Conservation (phyloP, 495 filamentous ascomycete genomes). For the Rhizodiscina lignyota region DNA sequence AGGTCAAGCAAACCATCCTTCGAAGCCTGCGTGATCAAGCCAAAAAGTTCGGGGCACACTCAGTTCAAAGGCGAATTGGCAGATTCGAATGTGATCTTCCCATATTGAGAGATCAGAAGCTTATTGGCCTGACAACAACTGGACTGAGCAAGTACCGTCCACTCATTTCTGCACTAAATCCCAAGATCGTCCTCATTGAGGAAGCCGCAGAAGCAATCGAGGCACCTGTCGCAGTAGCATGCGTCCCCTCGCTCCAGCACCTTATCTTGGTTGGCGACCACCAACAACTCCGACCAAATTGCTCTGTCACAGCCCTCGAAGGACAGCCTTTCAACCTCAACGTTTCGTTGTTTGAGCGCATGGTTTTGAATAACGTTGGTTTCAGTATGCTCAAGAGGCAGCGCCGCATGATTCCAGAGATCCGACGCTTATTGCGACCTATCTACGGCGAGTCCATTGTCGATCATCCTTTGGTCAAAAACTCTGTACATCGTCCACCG, state of each 20-base stretch:
- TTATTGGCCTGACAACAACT: slow-evolving; percentile 64
- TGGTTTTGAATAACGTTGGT: slow-evolving; percentile 50
- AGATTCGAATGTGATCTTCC: slow-evolving; percentile 37
- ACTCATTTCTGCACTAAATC: slow-evolving; percentile 51
- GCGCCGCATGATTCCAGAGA: slow-evolving; percentile 58
- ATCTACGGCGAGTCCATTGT: slow-evolving; percentile 46
- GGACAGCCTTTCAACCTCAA: slow-evolving; percentile 41
- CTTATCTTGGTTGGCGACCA: slow-evolving; percentile 67
- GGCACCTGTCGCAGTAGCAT: slow-evolving; percentile 44
- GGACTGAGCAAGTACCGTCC: slow-evolving; percentile 79
- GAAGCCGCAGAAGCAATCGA: slow-evolving; percentile 64
- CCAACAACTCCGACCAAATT: slow-evolving; percentile 50
- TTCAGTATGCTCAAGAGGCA: slow-evolving; percentile 45
- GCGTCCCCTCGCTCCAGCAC: slow-evolving; percentile 51
- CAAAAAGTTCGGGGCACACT: slow-evolving; percentile 24
- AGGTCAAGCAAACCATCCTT: slow-evolving; percentile 27
- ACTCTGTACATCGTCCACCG: slow-evolving; percentile 29
- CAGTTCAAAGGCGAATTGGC: slow-evolving; percentile 29
- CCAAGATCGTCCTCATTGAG: slow-evolving; percentile 52
- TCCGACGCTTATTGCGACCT: slow-evolving; percentile 41
- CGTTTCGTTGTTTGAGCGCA: slow-evolving; percentile 61
- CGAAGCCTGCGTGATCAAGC: slow-evolving; percentile 26
- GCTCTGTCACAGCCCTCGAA: slow-evolving; percentile 32
- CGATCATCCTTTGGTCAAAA: slow-evolving; percentile 52
- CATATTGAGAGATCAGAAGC: slow-evolving; percentile 33